Percentiles rank a stretch among this genome's conserved stretches.
Evolutionary conservation across 257 asterid species (phyloP).

Genomic region (Verbascum thapsus): DNA sequence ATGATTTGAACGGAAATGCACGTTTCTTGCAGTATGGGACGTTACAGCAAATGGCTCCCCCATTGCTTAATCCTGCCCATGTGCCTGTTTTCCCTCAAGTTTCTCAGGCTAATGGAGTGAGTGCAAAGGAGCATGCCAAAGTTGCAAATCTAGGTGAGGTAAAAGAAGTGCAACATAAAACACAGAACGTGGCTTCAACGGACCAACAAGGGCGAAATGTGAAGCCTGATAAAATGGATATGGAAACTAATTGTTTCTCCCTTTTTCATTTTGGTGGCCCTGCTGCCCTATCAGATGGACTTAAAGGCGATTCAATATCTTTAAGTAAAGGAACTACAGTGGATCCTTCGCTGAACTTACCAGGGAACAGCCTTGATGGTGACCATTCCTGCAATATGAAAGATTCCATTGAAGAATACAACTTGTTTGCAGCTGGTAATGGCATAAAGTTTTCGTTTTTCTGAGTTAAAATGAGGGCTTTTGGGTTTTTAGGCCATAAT

Average conservation of each 20-base stretch:
- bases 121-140: constrained; percentile 38
- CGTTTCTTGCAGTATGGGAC: constrained; percentile 50
- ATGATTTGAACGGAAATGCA: constrained; percentile 49
- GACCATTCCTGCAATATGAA: constrained; percentile 43
- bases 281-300: constrained; percentile 50
- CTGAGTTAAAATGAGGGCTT: constrained; percentile 44
- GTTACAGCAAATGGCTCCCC: constrained; percentile 48
- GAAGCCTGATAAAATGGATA: constrained; percentile 33
- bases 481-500: constrained; percentile 16
- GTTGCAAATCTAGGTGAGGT: constrained; percentile 34
- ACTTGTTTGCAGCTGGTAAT: constrained; percentile 65
- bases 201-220: constrained; percentile 30
- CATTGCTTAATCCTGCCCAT: constrained; percentile 45
- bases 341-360: constrained; percentile 29
- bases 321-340: constrained; percentile 40
- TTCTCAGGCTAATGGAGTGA: constrained; percentile 38
- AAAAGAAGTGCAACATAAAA: constrained; percentile 32
- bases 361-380: constrained; percentile 31
- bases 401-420: constrained; percentile 55
- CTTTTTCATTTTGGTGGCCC: constrained; percentile 71
- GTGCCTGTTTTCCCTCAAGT: constrained; percentile 44
- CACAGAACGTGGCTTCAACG: constrained; percentile 25
- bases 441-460: constrained; percentile 59
- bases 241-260: constrained; percentile 52
- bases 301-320: constrained; percentile 37